phyloP scores from a whole-genome alignment of 2,329 filamentous ascomycete genomes.

The Neurospora crassa region DNA sequence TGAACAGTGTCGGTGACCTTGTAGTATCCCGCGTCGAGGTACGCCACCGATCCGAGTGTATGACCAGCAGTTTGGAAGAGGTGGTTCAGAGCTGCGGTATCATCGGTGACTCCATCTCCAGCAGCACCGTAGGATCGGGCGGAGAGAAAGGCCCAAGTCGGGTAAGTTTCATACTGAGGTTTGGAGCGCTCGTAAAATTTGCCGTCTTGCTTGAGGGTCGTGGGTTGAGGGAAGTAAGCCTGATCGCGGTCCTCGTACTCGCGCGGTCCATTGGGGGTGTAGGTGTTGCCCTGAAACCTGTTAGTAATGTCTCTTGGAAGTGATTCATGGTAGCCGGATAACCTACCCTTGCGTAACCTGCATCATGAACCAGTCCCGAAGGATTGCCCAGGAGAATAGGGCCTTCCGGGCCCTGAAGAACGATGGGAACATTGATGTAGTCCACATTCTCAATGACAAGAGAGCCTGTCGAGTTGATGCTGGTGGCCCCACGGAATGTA shows the following conservation, averaged over 20 bases:
- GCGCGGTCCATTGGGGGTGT: slow-evolving; percentile 37
- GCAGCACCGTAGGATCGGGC: slow-evolving; percentile 54
- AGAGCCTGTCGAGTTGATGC: slow-evolving; percentile 31
- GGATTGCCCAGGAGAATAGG: slow-evolving; percentile 45
- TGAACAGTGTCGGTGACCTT: slow-evolving; percentile 45
- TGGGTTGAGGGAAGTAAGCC: slow-evolving; percentile 38
- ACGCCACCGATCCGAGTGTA: slow-evolving; percentile 39
- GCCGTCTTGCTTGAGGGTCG: slow-evolving; percentile 42
- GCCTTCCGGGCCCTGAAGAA: slow-evolving; percentile 31
- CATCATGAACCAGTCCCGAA: slow-evolving; percentile 38
- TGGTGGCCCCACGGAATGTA: slow-evolving; percentile 38
- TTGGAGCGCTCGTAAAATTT: slow-evolving; percentile 44
- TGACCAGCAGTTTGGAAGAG: slow-evolving; percentile 23
- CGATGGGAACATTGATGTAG: slow-evolving; percentile 26
- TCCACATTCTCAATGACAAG: slow-evolving; percentile 38
- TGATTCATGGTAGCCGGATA: not conserved
- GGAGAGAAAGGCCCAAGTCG: slow-evolving; percentile 47
- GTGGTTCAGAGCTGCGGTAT: slow-evolving; percentile 28
- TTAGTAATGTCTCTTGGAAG: not conserved
- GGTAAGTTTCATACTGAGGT: slow-evolving; percentile 52
- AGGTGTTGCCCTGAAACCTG: slow-evolving; percentile 51
- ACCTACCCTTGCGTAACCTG: slow-evolving; percentile 32
- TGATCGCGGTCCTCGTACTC: slow-evolving; percentile 38
- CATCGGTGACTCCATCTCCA: slow-evolving; percentile 62
- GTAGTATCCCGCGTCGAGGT: slow-evolving; percentile 55